Evolutionary conservation across 148 eudicot genomes (phyloP).

Genomic region (Amaranthus hypochondriacus): DNA sequence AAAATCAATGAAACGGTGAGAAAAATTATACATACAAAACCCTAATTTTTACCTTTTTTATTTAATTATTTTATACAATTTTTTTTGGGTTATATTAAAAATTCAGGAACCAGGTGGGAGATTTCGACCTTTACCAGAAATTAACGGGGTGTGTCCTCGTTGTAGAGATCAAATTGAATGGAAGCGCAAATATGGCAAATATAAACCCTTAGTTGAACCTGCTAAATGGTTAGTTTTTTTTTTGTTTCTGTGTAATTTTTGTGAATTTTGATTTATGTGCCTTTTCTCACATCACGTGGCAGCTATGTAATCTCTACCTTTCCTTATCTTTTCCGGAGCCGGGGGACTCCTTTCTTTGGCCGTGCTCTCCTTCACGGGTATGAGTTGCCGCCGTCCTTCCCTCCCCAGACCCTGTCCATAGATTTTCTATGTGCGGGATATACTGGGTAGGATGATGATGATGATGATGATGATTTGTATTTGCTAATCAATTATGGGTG

Average conservation of each 20-base stretch:
- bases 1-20: conserved; percentile 86
- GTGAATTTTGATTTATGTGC: neutral
- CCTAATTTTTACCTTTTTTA: neutral
- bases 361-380: no score
- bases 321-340: no score
- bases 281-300: no score
- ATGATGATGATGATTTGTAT: no score
- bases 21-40: no score
- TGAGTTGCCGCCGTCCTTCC: no score
- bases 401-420: no score
- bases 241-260: conserved; percentile 5
- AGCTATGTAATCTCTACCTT: no score
- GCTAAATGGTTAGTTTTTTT: conserved; percentile 56
- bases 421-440: no score
- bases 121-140: conserved; percentile 63
- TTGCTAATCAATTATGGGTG: no score
- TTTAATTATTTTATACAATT: neutral
- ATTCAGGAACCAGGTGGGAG: conserved; percentile 82
- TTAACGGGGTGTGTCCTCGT: conserved; percentile 79
- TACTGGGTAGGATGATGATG: no score
- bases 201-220: conserved; percentile 74
- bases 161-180: conserved; percentile 95
- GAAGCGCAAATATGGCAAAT: conserved; percentile 97
- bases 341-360: no score
- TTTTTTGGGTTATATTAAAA: neutral